These are phyloP conservation scores for Globisporangium sylvaticum DNA, from an alignment of 352 stramenopile species.

Conservation along the genomic window DNA sequence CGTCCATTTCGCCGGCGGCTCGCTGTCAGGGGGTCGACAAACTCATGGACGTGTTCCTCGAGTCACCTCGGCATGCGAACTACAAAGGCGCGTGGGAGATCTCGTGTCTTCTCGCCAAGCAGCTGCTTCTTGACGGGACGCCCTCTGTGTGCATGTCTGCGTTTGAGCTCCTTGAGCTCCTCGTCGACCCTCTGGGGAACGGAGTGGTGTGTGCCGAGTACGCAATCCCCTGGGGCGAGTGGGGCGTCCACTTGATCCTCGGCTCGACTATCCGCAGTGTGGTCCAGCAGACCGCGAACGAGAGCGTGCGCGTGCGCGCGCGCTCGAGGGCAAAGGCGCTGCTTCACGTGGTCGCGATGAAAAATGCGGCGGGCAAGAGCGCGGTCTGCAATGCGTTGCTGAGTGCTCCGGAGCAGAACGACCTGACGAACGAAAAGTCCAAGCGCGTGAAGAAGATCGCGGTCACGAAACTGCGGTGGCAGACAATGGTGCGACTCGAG, in stretches of 20 bases:
- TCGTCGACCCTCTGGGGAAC: slow-evolving; percentile 39
- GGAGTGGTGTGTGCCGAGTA: slow-evolving; percentile 24
- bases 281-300: slow-evolving; percentile 62
- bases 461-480: slow-evolving; percentile 54
- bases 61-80: slow-evolving; percentile 25
- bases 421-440: slow-evolving; percentile 28
- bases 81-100: slow-evolving; percentile 73
- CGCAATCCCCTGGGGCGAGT: slow-evolving; percentile 73
- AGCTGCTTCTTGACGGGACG: slow-evolving; percentile 51
- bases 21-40: slow-evolving; percentile 55
- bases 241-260: slow-evolving; percentile 73
- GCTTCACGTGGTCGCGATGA: slow-evolving; percentile 40
- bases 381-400: slow-evolving; percentile 72
- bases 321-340: slow-evolving; percentile 43
- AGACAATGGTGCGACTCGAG: slow-evolving; percentile 54
- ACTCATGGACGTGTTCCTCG: slow-evolving; percentile 40
- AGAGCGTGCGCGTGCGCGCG: slow-evolving; percentile 53
- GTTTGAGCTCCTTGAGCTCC: slow-evolving; percentile 51
- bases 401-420: slow-evolving; percentile 56
- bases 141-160: slow-evolving; percentile 45
- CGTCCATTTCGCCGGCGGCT: slow-evolving; percentile 30
- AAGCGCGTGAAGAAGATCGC: slow-evolving; percentile 43
- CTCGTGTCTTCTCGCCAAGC: slow-evolving; percentile 60
- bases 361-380: slow-evolving; percentile 50
- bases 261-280: slow-evolving; percentile 72